Conservation (phyloP, 176 grass and related monocot genomes). For the Poa pratensis region DNA sequence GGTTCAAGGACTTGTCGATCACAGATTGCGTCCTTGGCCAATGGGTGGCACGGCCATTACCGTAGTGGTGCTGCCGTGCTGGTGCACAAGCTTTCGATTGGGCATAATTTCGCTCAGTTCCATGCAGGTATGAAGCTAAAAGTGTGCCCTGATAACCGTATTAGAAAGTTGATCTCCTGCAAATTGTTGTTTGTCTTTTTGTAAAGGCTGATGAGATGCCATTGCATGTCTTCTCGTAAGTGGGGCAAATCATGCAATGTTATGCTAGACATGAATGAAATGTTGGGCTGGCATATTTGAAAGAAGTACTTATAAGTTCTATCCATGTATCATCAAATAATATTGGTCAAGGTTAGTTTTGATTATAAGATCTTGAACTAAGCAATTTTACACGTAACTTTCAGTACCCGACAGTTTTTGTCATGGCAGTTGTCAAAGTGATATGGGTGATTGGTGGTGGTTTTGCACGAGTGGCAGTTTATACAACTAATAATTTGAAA, state of each 20-base stretch:
- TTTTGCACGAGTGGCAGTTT: too few relatives aligned
- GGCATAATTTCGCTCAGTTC: slow-evolving; percentile 3
- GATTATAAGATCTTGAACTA: not conserved
- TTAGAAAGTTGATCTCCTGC: not conserved
- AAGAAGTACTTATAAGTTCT: not conserved
- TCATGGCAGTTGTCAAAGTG: too few relatives aligned
- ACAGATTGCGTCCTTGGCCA: slow-evolving; percentile 3
- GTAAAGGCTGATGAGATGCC: not conserved
- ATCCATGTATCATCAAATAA: not conserved
- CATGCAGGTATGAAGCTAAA: slow-evolving; percentile 20
- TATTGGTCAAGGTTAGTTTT: too few relatives aligned
- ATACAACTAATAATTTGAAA: too few relatives aligned
- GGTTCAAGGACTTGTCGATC: slow-evolving; percentile 42
- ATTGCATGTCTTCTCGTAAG: slow-evolving; percentile 18
- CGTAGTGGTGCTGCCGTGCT: slow-evolving; percentile 15
- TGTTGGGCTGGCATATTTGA: not conserved
- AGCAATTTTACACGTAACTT: not conserved
- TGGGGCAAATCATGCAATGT: not conserved
- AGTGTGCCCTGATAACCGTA: slow-evolving; percentile 7
- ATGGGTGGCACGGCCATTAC: slow-evolving; percentile 46
- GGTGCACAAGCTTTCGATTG: not conserved
- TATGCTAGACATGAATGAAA: slow-evolving; percentile 6
- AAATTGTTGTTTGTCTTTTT: slow-evolving; percentile 17
- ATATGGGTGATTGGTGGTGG: too few relatives aligned
- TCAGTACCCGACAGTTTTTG: not conserved